A percentile compares a stretch with the other conserved stretches of the same genome.
These are phyloP conservation scores for Cicer arietinum DNA, from an alignment of 306 rosid genomes.

Conservation along the genomic window DNA sequence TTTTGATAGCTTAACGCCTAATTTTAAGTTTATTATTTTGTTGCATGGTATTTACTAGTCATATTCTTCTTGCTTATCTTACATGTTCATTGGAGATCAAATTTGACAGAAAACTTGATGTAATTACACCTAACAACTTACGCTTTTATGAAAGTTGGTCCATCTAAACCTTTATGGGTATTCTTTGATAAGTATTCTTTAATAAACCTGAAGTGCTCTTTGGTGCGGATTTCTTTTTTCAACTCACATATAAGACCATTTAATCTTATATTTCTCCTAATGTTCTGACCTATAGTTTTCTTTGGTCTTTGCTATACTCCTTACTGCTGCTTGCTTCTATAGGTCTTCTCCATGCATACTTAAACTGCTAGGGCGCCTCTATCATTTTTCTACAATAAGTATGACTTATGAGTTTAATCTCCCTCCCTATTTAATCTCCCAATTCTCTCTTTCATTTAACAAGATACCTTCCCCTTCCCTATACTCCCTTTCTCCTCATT, in stretches of 20 bases:
- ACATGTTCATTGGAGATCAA: background rate
- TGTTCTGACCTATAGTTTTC: conserved; percentile 3
- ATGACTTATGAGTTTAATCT: no score
- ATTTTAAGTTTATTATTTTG: conserved; percentile 19
- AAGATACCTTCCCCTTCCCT: no score
- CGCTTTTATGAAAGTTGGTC: background rate
- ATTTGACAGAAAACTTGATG: background rate
- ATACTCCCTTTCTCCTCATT: no score
- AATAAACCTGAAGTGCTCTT: background rate
- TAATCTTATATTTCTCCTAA: background rate
- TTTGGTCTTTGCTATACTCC: background rate
- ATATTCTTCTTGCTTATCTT: conserved; percentile 24
- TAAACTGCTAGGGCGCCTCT: background rate
- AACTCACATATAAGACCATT: background rate
- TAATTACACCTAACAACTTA: background rate
- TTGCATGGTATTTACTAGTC: background rate
- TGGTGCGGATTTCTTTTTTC: background rate
- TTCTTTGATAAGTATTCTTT: background rate
- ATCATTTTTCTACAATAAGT: background rate
- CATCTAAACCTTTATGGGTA: background rate
- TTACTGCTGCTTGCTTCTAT: background rate
- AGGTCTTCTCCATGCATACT: conserved; percentile 5
- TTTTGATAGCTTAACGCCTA: background rate
- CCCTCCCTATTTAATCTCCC: no score
- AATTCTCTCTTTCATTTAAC: no score